Conservation (phyloP, 2,329 filamentous ascomycete genomes). For the Nemania sp. region DNA sequence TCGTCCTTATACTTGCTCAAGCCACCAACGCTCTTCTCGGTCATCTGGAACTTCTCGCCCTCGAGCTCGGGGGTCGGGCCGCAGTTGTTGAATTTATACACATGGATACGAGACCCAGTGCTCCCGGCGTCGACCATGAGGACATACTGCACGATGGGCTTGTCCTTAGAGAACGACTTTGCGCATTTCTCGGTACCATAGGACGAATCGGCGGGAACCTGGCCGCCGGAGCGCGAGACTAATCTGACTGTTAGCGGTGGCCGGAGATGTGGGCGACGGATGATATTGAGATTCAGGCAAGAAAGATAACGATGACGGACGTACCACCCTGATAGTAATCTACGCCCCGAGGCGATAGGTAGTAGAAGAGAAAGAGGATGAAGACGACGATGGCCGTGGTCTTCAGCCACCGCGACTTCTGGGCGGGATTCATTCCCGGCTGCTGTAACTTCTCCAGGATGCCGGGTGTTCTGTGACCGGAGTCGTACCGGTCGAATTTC, state of each 20-base stretch:
- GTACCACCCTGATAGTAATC: conserved; percentile 55
- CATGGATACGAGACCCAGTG: conserved; percentile 96
- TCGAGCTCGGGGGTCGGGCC: conserved; percentile 93
- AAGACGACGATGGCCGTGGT: conserved; percentile 64
- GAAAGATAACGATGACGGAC: conserved; percentile 24
- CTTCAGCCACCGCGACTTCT: conserved; percentile 68
- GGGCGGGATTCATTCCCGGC: conserved; percentile 64
- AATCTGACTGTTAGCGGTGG: conserved; percentile 16
- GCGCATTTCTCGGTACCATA: conserved; percentile 75
- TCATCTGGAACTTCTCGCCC: conserved; percentile 91
- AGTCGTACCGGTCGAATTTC: conserved; percentile 64
- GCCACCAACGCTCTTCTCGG: conserved; percentile 79
- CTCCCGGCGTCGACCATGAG: conserved; percentile 99
- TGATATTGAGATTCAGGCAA: not conserved
- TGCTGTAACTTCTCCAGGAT: conserved; percentile 60
- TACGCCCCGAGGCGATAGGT: conserved; percentile 62
- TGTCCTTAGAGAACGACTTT: conserved; percentile 80
- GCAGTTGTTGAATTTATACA: conserved; percentile 99
- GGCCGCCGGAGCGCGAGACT: conserved; percentile 47
- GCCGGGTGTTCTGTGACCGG: conserved; percentile 49
- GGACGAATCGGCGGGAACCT: conserved; percentile 61
- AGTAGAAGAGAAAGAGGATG: conserved; percentile 65
- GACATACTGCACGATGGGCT: conserved; percentile 95
- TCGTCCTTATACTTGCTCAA: conserved; percentile 87
- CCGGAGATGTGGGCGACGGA: not conserved